phyloP scores from a whole-genome alignment of 129 eudicot species.

The Centaurea solstitialis region DNA sequence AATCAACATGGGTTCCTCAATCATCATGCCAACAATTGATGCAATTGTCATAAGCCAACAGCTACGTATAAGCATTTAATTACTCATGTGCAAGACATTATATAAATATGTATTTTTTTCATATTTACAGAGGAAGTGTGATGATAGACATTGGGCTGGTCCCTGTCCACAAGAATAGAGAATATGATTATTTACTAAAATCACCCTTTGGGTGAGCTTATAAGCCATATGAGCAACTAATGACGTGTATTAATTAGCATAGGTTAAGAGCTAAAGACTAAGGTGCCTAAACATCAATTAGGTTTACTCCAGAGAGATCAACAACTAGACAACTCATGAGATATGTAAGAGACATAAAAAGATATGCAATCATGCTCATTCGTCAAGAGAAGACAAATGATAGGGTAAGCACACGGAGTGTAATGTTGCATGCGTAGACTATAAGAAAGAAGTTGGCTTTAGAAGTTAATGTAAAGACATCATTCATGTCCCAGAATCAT shows the following conservation, averaged over 20 bases:
- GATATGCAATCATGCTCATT: neutral
- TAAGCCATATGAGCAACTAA: neutral
- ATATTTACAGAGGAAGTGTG: neutral
- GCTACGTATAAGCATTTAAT: neutral
- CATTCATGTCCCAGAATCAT: neutral
- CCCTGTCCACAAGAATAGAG: neutral
- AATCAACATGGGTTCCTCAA: constrained; percentile 3
- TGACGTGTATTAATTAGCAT: neutral
- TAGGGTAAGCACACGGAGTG: neutral
- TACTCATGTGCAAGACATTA: neutral
- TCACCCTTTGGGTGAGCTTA: neutral
- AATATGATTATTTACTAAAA: neutral
- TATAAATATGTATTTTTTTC: neutral
- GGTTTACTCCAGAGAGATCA: neutral
- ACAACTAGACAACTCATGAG: neutral
- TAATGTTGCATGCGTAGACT: neutral
- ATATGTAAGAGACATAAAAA: neutral
- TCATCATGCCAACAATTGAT: constrained; percentile 13
- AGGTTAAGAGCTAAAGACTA: neutral
- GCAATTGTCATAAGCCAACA: neutral
- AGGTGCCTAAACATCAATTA: neutral
- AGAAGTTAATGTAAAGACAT: neutral
- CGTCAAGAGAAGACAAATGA: neutral
- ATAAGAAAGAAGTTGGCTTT: neutral
- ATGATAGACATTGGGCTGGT: neutral